Evolutionary conservation across 345 rosid genomes (phyloP), one percentile per base, ranked within the genome.

Genomic region (Conringia planisiliqua): DNA sequence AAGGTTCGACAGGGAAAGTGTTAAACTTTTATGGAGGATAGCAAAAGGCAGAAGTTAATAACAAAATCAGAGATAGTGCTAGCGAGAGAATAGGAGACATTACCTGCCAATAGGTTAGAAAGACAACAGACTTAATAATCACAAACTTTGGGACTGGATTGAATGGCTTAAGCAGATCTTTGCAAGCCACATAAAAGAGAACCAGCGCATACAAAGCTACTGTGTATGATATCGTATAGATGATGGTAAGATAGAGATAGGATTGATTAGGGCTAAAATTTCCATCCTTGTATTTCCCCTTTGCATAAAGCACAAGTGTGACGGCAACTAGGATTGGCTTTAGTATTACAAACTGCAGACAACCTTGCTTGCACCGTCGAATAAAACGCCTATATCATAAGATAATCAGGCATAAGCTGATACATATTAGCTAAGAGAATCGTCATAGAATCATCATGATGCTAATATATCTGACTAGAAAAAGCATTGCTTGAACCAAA

Each of bases 61-160:
- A 36, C 66, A 50, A 58, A 63, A 35, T 16, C 10, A 55, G 11
- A 62, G 3, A 42, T 3, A 32, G 40, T 48, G 18, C 56, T 64
- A 50, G 46, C 33, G 24, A 10, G 38, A 7, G 44, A 36, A 33
- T 33, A 40, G 22, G 22, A 66, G 52, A 70, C 1, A 11, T 83
- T 83, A 92, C 98, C 97, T 96, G 99, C 99, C 99, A 96, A 80
- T 96, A 96, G 10, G 98, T 96, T 54, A 96, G 76, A 81, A 96
- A 96, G 74, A 95, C 97, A 30, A 95, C 99, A 68, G 99, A 92
- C 78, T 96, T 96, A 16, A 96, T 90, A 29, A 96, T 86, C 79
- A 96, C 79, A 67, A 95, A 96, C 84, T 96, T 96, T 3, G 98
- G 99, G 76, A 96, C 97, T 40, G 98, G 99, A 75, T 92, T 96